Percentiles rank a stretch among this genome's conserved stretches.
phyloP scores from a whole-genome alignment of 805 yeast species.

The Barnettozyma wickerhamii region DNA sequence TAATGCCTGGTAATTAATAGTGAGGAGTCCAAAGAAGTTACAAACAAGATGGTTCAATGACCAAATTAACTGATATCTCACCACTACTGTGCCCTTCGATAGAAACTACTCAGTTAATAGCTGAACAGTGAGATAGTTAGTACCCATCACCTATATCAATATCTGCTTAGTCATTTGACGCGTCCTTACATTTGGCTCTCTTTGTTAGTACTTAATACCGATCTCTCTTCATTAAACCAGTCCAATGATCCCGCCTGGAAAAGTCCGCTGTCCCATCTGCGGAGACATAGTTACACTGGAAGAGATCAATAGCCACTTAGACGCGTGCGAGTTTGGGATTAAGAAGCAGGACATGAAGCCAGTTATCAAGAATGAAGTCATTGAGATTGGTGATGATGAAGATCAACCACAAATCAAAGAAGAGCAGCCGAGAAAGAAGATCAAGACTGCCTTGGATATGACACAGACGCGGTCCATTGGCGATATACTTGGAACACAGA shows the following conservation, averaged over 20 bases:
- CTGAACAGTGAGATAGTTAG: no score
- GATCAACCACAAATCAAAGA: slow-evolving; percentile 2
- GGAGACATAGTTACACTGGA: slow-evolving; percentile 14
- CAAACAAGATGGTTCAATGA: no score
- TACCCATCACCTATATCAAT: no score
- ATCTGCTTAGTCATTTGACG: no score
- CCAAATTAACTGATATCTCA: no score
- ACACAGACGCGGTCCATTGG: slow-evolving; percentile 6
- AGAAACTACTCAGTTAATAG: no score
- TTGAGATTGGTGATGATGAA: slow-evolving; percentile 13
- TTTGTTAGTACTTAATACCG: no score
- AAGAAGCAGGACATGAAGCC: slow-evolving; percentile 4
- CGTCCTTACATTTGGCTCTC: no score
- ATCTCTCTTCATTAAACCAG: neutral
- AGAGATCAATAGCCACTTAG: slow-evolving; percentile 22
- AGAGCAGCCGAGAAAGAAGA: slow-evolving; percentile 3
- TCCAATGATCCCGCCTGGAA: no score
- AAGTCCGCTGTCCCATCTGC: slow-evolving; percentile 26
- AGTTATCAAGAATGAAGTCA: slow-evolving; percentile 12
- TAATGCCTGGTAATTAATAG: no score
- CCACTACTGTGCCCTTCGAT: no score
- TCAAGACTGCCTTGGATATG: slow-evolving; percentile 7
- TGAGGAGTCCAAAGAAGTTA: no score
- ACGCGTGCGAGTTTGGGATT: slow-evolving; percentile 16
- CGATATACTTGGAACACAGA: slow-evolving; percentile 5